Base-by-base conservation (phyloP, 805 yeast genomes). In the Candida lessepsii region DNA sequence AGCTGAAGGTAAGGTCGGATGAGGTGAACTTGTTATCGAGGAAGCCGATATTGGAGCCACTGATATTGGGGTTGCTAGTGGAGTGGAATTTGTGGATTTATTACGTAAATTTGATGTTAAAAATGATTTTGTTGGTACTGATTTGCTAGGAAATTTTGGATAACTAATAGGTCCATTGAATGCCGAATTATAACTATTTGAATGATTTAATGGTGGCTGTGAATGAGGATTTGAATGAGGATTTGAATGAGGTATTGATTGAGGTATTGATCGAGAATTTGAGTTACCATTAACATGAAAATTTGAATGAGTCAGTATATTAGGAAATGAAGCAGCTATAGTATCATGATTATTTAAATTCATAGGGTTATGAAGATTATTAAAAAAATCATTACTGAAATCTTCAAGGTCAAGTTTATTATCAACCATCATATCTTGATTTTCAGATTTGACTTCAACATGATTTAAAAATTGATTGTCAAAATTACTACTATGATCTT, bases 401-500 rank as follows among this genome's bases (percentile, higher is more conserved):
- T 38, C 36, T 9, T 38, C 36, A 9, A 38, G 11, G 11, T 37
- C 39, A 20, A 21, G 15, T 9, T 31, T 30, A 11, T 25, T 19
- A 21, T 26, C 26, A 10, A 25, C 13, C 5, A 4, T 21, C 32
- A 25, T 25, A 20, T 13, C 28, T 7, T 21, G 15, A 19, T 23
- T 11, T 19, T 6, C 5, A 4, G 13, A 20, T 28, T 13, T 9
- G 17, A 13, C 14, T 35, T 23, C 20, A n/a, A n/a, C n/a, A n/a
- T 26, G 7, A 11, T 35, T 7, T 6, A 20, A 27, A 8, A 38
- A 38, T 14, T 16, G 28, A 9, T 25, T 15, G 9, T 18, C 17
- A n/a, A 39, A 32, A 16, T 11, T 29, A 5, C 6, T 16, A 21
- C 19, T 23, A 10, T 39, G 38, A 19, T 65, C 69, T 49, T 68